These are phyloP conservation scores for Ophiostoma himal-ulmi DNA, from an alignment of 2,329 filamentous ascomycete species.

Conservation along the genomic window DNA sequence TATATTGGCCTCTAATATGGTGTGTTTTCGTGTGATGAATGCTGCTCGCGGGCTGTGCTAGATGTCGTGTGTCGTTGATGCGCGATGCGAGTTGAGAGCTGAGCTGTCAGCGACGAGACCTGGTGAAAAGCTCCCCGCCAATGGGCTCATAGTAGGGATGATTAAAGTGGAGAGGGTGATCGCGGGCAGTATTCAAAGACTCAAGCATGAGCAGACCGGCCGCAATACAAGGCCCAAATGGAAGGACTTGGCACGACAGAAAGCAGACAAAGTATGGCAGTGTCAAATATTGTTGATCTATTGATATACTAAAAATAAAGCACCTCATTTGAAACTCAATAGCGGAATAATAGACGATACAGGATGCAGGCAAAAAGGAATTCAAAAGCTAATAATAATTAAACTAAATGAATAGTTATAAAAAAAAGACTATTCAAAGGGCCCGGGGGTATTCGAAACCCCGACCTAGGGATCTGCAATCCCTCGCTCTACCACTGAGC, in stretches of 20 bases:
- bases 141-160: slow-evolving; percentile 5
- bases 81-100: background rate
- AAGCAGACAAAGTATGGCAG: too few species aligned
- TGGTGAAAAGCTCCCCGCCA: slow-evolving; percentile 14
- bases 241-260: background rate
- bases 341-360: background rate
- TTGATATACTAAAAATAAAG: too few species aligned
- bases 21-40: background rate
- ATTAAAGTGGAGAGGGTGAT: background rate
- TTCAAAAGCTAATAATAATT: too few species aligned
- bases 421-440: slow-evolving; percentile 20
- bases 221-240: background rate
- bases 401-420: slow-evolving; percentile 12
- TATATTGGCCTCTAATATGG: background rate
- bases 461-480: slow-evolving; percentile 25
- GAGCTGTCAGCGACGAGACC: background rate
- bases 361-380: background rate
- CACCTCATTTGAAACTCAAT: too few species aligned
- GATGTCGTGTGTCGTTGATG: background rate
- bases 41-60: background rate
- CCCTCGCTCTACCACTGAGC: slow-evolving; percentile 25
- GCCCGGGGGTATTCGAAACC: slow-evolving; percentile 24
- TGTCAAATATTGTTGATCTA: too few species aligned
- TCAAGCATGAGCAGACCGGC: background rate
- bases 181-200: background rate